Base-by-base conservation (phyloP, 2,329 filamentous ascomycete genomes). In the Monosporascus sp. region DNA sequence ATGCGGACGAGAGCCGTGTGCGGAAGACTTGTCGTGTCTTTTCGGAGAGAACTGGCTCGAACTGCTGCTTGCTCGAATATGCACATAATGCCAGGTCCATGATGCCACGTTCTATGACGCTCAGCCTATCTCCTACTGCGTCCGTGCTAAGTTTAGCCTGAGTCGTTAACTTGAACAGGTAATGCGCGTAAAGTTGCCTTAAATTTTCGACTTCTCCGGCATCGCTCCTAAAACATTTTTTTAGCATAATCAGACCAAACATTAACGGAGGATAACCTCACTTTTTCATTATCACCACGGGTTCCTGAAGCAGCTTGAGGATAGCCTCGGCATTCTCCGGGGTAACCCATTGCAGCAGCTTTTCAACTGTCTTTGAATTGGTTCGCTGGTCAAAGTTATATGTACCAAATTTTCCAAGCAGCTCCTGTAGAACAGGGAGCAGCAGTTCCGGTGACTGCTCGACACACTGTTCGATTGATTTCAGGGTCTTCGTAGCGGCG, bases 351-450 rank as follows among this genome's bases (percentile, higher is more conserved):
- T 84, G 78, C 5, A 95, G 71, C 2, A 94, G 76, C 57, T 81
- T 86, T 61, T 95, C 90, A 1, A 96, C 74, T 0, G 90, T 93
- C 71, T 93, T 96, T 2, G 87, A 88, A 67, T 88, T 94, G 1
- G 92, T 96, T 53, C 88, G 78, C 58, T 89, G 86, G 65, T 97
- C 94, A 64, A 97, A 94, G 65, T 88, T 89, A 60, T 90, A 84
- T 2, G 80, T 80, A 2, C 89, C 89, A 55, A 86, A 76, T 49
- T 84, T 81, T 38, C 83, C 81, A 44, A 94, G 78, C n/a, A 97
- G 73, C 24, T 82, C 81, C 41, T 78, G 76, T 14, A 94, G 72
- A 7, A 93, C 74, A 1, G 79, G 73, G 4, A 79, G 69, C 1
- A 89, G 78, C 22, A 85, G 76, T 5, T 74, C 73, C 0, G 86